Evolutionary conservation across 352 stramenopile genomes (phyloP).

Genomic region (Globisporangium alternatum): DNA sequence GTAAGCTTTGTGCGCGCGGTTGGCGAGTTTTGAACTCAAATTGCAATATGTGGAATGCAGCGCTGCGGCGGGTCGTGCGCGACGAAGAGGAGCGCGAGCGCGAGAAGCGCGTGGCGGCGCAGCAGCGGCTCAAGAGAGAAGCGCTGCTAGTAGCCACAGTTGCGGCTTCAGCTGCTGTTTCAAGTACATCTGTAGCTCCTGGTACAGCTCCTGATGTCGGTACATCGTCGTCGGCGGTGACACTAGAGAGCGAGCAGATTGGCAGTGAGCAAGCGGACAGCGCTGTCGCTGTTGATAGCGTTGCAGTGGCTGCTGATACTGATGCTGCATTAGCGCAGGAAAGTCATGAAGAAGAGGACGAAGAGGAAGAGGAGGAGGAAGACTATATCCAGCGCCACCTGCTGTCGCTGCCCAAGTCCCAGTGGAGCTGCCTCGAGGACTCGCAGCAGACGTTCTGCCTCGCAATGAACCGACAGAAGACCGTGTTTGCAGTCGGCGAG

Average conservation of each 20-base stretch:
- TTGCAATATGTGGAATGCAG: conserved; percentile 27
- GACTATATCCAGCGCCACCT: conserved; percentile 62
- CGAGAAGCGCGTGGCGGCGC: conserved; percentile 31
- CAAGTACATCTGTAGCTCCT: background rate
- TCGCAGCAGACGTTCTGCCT: conserved; percentile 75
- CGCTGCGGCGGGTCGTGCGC: conserved; percentile 32
- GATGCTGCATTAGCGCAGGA: conserved; percentile 4
- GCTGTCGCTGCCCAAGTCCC: conserved; percentile 41
- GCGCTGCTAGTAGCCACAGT: background rate
- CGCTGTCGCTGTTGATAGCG: background rate
- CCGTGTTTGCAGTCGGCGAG: conserved; percentile 72
- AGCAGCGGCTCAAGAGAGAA: conserved; percentile 28
- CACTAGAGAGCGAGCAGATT: background rate
- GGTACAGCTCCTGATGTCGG: background rate
- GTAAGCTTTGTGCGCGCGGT: no score
- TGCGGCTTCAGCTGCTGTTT: background rate
- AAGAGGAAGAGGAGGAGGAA: conserved; percentile 38
- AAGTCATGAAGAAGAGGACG: conserved; percentile 18
- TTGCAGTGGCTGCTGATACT: no score
- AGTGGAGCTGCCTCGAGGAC: conserved; percentile 68
- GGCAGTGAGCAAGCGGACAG: background rate
- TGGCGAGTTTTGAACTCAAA: no score
- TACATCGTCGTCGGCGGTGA: background rate
- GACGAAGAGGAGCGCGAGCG: conserved; percentile 29
- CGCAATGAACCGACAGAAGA: conserved; percentile 56